Conservation (phyloP, 2,329 filamentous ascomycete species). For the Xylariomycetidae sp. region DNA sequence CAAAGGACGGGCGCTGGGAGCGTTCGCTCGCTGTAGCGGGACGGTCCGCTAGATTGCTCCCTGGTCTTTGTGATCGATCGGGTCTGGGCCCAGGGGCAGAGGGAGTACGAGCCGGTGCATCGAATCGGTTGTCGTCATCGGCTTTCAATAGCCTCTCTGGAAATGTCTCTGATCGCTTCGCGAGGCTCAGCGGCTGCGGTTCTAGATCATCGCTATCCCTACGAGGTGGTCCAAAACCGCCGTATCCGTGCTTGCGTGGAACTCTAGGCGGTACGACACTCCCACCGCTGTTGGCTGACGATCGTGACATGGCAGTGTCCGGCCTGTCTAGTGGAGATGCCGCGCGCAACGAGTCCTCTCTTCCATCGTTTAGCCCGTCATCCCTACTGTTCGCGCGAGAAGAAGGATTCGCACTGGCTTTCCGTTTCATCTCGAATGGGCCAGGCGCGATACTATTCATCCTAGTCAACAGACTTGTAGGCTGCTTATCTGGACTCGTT, state of each 20-base stretch:
- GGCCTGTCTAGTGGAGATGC: slow-evolving; percentile 20
- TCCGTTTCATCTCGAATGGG: slow-evolving; percentile 53
- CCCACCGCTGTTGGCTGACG: slow-evolving; percentile 24
- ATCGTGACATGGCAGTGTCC: slow-evolving; percentile 25
- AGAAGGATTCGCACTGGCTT: slow-evolving; percentile 30
- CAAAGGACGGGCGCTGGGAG: slow-evolving; percentile 37
- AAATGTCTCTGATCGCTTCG: slow-evolving; percentile 50
- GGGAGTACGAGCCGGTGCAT: slow-evolving; percentile 38
- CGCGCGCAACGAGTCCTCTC: slow-evolving; percentile 18
- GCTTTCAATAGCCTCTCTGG: slow-evolving; percentile 32
- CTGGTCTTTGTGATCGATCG: slow-evolving; percentile 29
- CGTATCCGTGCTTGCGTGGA: slow-evolving; percentile 51
- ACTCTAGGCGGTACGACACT: slow-evolving; percentile 33
- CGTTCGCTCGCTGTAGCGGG: slow-evolving; percentile 20
- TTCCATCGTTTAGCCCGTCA: slow-evolving; percentile 9
- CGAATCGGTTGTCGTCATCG: slow-evolving; percentile 16
- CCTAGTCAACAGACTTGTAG: slow-evolving; percentile 47
- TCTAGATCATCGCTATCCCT: slow-evolving; percentile 33
- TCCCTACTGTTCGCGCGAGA: slow-evolving; percentile 24
- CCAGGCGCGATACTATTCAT: slow-evolving; percentile 64
- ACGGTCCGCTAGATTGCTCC: slow-evolving; percentile 18
- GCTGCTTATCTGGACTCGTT: slow-evolving; percentile 41
- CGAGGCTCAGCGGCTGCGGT: slow-evolving; percentile 31
- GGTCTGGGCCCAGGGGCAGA: slow-evolving; percentile 43
- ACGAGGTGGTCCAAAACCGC: slow-evolving; percentile 49